Evolutionary conservation across 768 basidiomycete genomes (phyloP), one percentile per base, ranked within the genome.

Genomic region (Russula sp.): DNA sequence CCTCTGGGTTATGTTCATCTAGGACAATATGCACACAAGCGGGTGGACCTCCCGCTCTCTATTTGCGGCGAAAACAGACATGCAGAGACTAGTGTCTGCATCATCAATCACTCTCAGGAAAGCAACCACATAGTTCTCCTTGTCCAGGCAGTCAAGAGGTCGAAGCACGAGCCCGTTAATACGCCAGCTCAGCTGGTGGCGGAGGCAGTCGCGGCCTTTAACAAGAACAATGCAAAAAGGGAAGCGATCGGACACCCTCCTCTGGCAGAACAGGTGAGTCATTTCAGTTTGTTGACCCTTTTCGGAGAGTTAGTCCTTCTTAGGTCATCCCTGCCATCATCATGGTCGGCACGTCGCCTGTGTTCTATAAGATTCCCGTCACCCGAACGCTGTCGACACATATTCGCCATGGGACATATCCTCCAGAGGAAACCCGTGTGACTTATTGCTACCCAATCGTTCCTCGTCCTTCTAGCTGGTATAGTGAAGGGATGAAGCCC

Each of bases 401-500:
- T 49, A 20, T 59, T 8, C n/a, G 8, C 10, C 58, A 38, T 13
- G 48, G 58, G 32, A 50, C 58, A 34, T 59, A 50, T 38, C 58
- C 58, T 38, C 58, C 22, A 26, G 34, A 7, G 34, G 48, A 49
- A 36, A 57, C 55, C 8, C 40, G 11, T 0, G 55, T 62, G 2
- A 46, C 61, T 3, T 46, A 34, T 48, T 56, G 34, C 24, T 22
- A 46, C 20, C 71, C 72, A 1, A 53, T 30, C 3, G 58, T 69
- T 28, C 60, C 69, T 32, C 54, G 63, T 49, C 65, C 62, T 20
- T 34, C 16, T 57, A 59, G 48, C 30, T 63, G 60, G 28, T 42
- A 16, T 16, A 67, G 64, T 44, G 63, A 63, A 46, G 69, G 71
- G 8, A 71, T 70, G 70, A 58, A 62, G 18, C 67, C 70, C 42